Conservation (phyloP, 805 yeast species). For the Helenozyma baotianmanensis region DNA sequence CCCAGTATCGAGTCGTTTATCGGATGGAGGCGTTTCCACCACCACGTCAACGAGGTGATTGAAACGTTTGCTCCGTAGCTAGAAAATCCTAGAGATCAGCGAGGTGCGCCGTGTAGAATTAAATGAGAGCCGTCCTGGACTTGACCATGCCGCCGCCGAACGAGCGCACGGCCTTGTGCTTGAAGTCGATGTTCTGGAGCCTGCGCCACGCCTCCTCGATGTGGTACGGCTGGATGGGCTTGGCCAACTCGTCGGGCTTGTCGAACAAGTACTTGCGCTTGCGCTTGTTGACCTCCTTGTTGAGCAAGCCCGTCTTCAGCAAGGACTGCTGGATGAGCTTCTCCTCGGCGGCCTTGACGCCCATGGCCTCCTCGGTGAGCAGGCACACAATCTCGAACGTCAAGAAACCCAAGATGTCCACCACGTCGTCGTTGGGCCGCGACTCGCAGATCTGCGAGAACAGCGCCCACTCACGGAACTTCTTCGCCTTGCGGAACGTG, state of each 20-base stretch:
- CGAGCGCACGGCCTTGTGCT: conserved; percentile 60
- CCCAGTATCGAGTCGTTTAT: conserved; percentile 24
- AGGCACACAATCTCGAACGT: conserved; percentile 97
- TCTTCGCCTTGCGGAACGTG: conserved; percentile 88
- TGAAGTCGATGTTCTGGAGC: conserved; percentile 54
- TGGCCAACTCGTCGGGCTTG: conserved; percentile 79
- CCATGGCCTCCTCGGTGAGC: conserved; percentile 85
- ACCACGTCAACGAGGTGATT: conserved; percentile 12
- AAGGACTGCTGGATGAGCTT: conserved; percentile 24
- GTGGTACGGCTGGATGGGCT: conserved; percentile 75
- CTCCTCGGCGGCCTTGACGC: conserved; percentile 68
- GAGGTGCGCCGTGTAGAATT: not conserved
- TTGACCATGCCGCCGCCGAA: conserved; percentile 66
- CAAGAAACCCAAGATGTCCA: conserved; percentile 89
- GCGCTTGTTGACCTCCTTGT: conserved; percentile 26
- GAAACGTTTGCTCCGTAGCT: conserved; percentile 6
- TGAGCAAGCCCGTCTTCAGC: conserved; percentile 19
- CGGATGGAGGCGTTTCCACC: conserved; percentile 34
- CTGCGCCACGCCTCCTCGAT: conserved; percentile 87
- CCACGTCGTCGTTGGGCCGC: conserved; percentile 92
- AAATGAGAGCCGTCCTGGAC: conserved; percentile 49
- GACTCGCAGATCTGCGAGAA: conserved; percentile 78
- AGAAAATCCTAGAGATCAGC: not conserved
- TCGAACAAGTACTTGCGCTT: conserved; percentile 64
- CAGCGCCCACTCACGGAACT: conserved; percentile 97